A percentile compares a stretch with the other conserved stretches of the same genome.
These are phyloP conservation scores for Zygotorulaspora sp. DNA, from an alignment of 805 yeast genomes.

Conservation along the genomic window DNA sequence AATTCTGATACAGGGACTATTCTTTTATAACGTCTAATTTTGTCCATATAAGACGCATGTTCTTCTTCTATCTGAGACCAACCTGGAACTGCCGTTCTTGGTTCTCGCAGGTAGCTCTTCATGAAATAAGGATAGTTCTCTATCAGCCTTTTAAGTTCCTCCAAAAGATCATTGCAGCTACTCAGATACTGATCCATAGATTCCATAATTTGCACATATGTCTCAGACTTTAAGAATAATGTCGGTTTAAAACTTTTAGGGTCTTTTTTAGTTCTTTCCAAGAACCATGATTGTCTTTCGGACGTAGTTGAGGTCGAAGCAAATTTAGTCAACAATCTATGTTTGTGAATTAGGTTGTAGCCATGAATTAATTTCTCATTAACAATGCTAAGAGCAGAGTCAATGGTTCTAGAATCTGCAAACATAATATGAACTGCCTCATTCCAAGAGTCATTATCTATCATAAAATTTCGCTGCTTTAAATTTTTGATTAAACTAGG, in stretches of 20 bases:
- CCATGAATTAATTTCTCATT: slow-evolving; percentile 39
- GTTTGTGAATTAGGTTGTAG: slow-evolving; percentile 30
- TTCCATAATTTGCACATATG: slow-evolving; percentile 11
- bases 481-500: slow-evolving; percentile 22
- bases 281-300: slow-evolving; percentile 19
- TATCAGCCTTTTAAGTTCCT: slow-evolving; percentile 18
- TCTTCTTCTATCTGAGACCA: slow-evolving; percentile 25
- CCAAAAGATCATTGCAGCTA: slow-evolving; percentile 13
- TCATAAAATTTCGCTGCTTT: slow-evolving; percentile 24
- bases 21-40: slow-evolving; percentile 19
- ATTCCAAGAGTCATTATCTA: slow-evolving; percentile 35
- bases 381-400: slow-evolving; percentile 28
- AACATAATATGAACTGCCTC: slow-evolving; percentile 30
- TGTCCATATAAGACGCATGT: slow-evolving; percentile 16
- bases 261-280: slow-evolving; percentile 19
- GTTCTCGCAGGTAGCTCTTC: slow-evolving; percentile 29
- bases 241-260: slow-evolving; percentile 25
- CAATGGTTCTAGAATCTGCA: slow-evolving; percentile 27
- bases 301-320: slow-evolving; percentile 15
- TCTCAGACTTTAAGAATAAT: slow-evolving; percentile 29
- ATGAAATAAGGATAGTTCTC: slow-evolving; percentile 33
- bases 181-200: slow-evolving; percentile 28
- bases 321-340: slow-evolving; percentile 19
- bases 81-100: slow-evolving; percentile 18
- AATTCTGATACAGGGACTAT: slow-evolving; percentile 11